Percentiles rank a stretch among this genome's conserved stretches.
Conservation (phyloP, 352 stramenopile genomes). For the Phytophthora sojae region DNA sequence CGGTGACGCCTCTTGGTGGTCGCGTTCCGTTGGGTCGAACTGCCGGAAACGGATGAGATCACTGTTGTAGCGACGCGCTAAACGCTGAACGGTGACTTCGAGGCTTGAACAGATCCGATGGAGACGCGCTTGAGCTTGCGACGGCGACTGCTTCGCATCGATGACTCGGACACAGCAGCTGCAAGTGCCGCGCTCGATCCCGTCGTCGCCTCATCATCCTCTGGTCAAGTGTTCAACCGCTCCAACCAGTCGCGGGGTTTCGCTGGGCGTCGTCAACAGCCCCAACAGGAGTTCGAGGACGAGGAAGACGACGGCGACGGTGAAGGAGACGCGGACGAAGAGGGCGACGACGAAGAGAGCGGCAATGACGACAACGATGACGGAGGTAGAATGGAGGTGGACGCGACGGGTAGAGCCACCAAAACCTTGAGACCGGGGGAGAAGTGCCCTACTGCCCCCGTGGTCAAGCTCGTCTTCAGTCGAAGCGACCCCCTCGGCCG, state of each 20-base stretch:
- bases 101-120: constrained; percentile 8
- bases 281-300: constrained; percentile 36
- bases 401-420: not conserved
- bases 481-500: constrained; percentile 50
- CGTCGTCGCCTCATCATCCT: not conserved
- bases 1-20: not conserved
- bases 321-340: constrained; percentile 52
- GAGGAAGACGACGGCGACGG: constrained; percentile 30
- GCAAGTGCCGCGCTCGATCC: not conserved
- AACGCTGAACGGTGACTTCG: constrained; percentile 2
- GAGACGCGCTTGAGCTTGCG: constrained; percentile 41
- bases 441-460: constrained; percentile 44
- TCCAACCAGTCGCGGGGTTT: constrained; percentile 12
- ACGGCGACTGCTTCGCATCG: constrained; percentile 42
- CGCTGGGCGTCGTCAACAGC: constrained; percentile 1
- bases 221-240: not conserved
- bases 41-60: constrained; percentile 12
- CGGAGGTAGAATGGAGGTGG: constrained; percentile 1
- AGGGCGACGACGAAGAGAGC: constrained; percentile 55
- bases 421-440: constrained; percentile 27
- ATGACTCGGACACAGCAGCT: constrained; percentile 11
- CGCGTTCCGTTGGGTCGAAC: constrained; percentile 2
- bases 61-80: not conserved
- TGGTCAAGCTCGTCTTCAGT: constrained; percentile 69
- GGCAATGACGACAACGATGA: constrained; percentile 41